Evolutionary conservation across 2,329 filamentous ascomycete genomes (phyloP), one percentile per base, ranked within the genome.

Genomic region (Tolypocladium capitatum): DNA sequence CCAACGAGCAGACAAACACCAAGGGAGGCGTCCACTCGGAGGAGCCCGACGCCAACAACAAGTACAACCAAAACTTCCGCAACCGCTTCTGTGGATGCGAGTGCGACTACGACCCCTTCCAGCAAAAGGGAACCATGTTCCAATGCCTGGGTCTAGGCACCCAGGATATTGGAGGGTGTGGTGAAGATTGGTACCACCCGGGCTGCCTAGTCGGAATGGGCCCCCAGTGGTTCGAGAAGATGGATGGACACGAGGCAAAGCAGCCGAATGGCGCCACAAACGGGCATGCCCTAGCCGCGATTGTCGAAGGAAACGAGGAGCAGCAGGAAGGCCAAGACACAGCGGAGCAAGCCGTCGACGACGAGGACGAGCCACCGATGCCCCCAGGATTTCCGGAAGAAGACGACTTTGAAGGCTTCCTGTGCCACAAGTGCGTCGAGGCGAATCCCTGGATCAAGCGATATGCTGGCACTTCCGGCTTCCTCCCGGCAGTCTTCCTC

Each of bases 161-260:
- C 0, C 74, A 78, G 13, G 84, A 91, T 55, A 82, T 83, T 1
- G 90, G 90, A 16, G 91, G 90, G 5, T 97, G 91, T 65, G 91
- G 91, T 13, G 91, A 97, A 68, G 91, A 97, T 61, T 97, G 91
- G 91, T 97, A 88, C 75, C 91, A 97, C 68, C 88, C 91, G 0
- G 89, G 92, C 52, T 97, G 91, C 61, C 70, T 97, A 8, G 80
- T 95, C 44, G 90, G 90, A 6, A 68, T 94, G 55, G 81, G 83
- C 1, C 78, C 87, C 11, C 76, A 80, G 50, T 90, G 85, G 80
- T 80, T 73, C 53, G 80, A 83, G 59, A 73, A 68, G 58, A 70
- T 65, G 64, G 60, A 63, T 53, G 63, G 55, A 49, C 46, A 68
- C 42, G 67, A 66, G 45, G 49, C 34, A 18, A 31, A 32, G 30